Evolutionary conservation across 2,329 filamentous ascomycete genomes (phyloP), one percentile per base, ranked within the genome.

Genomic region (Scedosporium minutisporum): DNA sequence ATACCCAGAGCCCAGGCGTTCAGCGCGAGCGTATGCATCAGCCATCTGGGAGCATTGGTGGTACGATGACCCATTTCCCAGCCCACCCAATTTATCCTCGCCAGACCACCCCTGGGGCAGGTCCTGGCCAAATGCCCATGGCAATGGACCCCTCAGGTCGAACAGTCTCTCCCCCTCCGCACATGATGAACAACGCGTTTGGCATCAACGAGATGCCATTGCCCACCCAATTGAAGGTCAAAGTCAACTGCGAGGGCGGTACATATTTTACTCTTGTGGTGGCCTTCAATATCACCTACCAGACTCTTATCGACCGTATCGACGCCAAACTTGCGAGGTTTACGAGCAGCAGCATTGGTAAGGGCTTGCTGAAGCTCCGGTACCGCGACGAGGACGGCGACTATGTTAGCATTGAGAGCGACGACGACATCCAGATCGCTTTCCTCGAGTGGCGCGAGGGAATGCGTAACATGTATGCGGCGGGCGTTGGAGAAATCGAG

Each of bases 211-310:
- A 92, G 25, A 70, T 83, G 68, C 80, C 77, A 25, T 73, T 82
- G 59, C 84, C 81, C 57, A 87, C 90, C 6, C 95, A 97, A 71
- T 82, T 99, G 60, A 97, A 97, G 76, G 93, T 97, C 60, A 96
- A 96, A 73, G 92, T 99, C 63, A 93, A 93, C 71, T 96, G 91
- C 71, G 91, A 95, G 64, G 78, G 75, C 57, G 89, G 89, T 57
- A 95, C 93, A 71, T 96, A 96, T 68, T 89, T 97, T 64, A 97
- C 93, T 0, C 82, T 99, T n/a, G 93, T 99, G 10, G 96, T 96
- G 51, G 90, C 91, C 38, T 96, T 91, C 75, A 96, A 96, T 72
- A 97, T 97, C 69, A 89, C 91, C 48, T 97, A 96, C 75, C 91
- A 95, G 67, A 95, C 91, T 25, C 81, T 99, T 62, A 92, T 95